These are phyloP conservation scores for Colletotrichum phormii DNA, from an alignment of 2,329 filamentous ascomycete genomes.

Conservation along the genomic window DNA sequence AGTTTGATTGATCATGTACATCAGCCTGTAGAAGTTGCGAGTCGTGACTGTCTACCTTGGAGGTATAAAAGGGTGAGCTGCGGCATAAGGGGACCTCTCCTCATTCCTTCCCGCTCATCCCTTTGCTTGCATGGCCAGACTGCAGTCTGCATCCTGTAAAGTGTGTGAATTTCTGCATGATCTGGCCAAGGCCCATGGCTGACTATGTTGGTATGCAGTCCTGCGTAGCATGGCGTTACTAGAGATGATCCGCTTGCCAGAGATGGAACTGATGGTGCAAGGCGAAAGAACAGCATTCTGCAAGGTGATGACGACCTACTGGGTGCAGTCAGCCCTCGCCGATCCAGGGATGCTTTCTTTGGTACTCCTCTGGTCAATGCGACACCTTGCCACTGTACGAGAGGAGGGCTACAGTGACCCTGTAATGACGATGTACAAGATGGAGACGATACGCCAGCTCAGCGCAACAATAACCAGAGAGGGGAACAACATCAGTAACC, in stretches of 20 bases:
- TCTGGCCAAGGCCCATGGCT: neutral
- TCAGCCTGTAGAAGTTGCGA: neutral
- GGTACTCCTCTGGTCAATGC: conserved; percentile 38
- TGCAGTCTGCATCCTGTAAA: neutral
- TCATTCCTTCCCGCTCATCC: neutral
- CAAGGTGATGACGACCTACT: conserved; percentile 28
- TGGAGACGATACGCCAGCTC: conserved; percentile 34
- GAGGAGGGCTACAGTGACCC: neutral
- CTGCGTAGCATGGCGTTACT: neutral
- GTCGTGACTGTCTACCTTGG: too few species aligned
- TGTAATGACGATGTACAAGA: conserved; percentile 36
- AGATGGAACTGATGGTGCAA: neutral
- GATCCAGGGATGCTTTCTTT: conserved; percentile 40
- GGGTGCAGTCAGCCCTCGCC: conserved; percentile 36
- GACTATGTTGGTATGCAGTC: neutral
- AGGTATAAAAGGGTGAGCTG: neutral
- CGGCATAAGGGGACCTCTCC: neutral
- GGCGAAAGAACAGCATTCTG: conserved; percentile 29
- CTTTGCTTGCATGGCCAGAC: neutral
- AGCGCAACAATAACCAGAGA: conserved; percentile 24
- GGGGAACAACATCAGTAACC: conserved; percentile 29
- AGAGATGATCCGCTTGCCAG: conserved; percentile 24
- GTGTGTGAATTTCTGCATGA: neutral
- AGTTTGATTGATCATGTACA: neutral
- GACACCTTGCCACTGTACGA: conserved; percentile 29